A percentile compares a stretch with the other conserved stretches of the same genome.
Conservation (phyloP, 2,329 filamentous ascomycete species). For the Clarireedia hainanense region DNA sequence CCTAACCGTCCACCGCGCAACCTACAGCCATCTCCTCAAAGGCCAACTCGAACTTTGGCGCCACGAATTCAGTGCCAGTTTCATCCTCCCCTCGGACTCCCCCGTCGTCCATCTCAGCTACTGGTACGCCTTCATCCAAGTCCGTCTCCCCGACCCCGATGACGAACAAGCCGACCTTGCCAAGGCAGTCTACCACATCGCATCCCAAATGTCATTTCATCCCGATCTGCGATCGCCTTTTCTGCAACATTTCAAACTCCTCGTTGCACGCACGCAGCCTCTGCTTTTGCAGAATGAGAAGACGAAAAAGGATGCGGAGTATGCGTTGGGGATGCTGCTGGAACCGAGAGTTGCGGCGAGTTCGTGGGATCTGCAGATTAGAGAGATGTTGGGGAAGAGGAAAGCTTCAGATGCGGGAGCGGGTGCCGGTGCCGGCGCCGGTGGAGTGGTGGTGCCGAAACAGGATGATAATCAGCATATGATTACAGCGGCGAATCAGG, state of each 20-base stretch:
- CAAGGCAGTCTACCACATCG: slow-evolving; percentile 51
- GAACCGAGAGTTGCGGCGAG: slow-evolving; percentile 42
- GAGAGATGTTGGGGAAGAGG: slow-evolving; percentile 31
- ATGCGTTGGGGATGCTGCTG: slow-evolving; percentile 47
- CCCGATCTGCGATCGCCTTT: slow-evolving; percentile 52
- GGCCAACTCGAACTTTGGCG: slow-evolving; percentile 58
- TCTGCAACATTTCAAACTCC: slow-evolving; percentile 57
- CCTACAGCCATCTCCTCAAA: slow-evolving; percentile 42
- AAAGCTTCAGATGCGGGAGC: background rate
- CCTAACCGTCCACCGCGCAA: slow-evolving; percentile 33
- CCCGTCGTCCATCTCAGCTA: slow-evolving; percentile 59
- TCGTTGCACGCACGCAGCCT: slow-evolving; percentile 52
- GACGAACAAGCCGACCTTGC: slow-evolving; percentile 50
- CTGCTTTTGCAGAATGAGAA: slow-evolving; percentile 49
- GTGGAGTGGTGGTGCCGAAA: background rate
- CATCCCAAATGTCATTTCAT: slow-evolving; percentile 48
- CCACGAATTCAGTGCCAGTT: slow-evolving; percentile 51
- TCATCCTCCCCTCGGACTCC: slow-evolving; percentile 41
- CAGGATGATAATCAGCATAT: slow-evolving; percentile 14
- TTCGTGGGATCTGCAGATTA: slow-evolving; percentile 51
- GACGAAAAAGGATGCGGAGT: slow-evolving; percentile 49
- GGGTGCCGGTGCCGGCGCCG: background rate
- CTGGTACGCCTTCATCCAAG: slow-evolving; percentile 58
- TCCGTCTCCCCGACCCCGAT: slow-evolving; percentile 42
- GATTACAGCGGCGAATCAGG: slow-evolving; percentile 20